Evolutionary conservation across 2,329 filamentous ascomycete genomes (phyloP).

Genomic region (Exophiala mesophila): DNA sequence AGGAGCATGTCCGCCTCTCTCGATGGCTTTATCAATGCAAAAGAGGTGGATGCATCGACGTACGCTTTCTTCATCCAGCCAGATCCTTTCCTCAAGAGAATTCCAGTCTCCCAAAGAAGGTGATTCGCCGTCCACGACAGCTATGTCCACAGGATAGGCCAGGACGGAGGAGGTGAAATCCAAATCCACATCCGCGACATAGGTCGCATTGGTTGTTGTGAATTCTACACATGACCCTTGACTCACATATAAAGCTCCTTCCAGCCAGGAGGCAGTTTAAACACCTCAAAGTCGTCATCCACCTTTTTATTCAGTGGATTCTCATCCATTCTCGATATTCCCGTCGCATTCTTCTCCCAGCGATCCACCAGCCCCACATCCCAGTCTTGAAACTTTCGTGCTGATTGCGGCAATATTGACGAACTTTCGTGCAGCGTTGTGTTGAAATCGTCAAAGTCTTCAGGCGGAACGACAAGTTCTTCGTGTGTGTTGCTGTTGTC

Average conservation of each 20-base stretch:
- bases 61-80: too few relatives aligned
- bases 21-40: too few relatives aligned
- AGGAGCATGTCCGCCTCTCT: too few relatives aligned
- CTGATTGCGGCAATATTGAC: conserved; percentile 44
- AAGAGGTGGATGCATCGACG: too few relatives aligned
- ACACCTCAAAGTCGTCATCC: conserved; percentile 20
- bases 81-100: too few relatives aligned
- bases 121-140: too few relatives aligned
- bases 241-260: conserved; percentile 17
- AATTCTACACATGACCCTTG: not conserved
- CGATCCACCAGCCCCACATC: conserved; percentile 49
- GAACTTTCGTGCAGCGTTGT: conserved; percentile 40
- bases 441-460: conserved; percentile 19
- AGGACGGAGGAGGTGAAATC: too few relatives aligned
- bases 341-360: conserved; percentile 32
- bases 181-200: too few relatives aligned
- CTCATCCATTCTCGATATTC: conserved; percentile 22
- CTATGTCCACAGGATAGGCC: too few relatives aligned
- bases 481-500: conserved; percentile 42
- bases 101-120: too few relatives aligned
- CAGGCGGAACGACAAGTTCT: conserved; percentile 40
- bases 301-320: conserved; percentile 24
- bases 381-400: conserved; percentile 52
- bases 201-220: too few relatives aligned
- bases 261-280: conserved; percentile 21